phyloP scores from a whole-genome alignment of 305 asterid species.

The Fraxinus dipetala region DNA sequence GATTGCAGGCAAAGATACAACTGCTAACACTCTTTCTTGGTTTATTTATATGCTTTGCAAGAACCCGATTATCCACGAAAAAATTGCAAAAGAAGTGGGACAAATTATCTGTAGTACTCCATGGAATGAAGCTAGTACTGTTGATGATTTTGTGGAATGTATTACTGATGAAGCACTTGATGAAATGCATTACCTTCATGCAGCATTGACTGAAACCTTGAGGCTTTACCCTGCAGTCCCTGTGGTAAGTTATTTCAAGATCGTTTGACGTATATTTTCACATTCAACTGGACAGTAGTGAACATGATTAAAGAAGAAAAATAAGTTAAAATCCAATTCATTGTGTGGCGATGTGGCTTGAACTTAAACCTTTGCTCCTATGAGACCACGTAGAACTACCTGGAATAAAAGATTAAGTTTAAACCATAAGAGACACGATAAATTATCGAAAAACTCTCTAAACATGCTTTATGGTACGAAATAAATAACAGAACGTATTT shows the following conservation, averaged over 20 bases:
- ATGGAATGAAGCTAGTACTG: constrained; percentile 4
- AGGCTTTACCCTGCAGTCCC: constrained; percentile 79
- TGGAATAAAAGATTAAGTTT: too few relatives aligned
- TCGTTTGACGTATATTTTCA: neutral
- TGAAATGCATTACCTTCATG: constrained; percentile 66
- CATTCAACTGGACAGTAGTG: neutral
- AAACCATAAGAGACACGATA: neutral
- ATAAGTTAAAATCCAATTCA: neutral
- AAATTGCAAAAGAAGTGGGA: constrained; percentile 41
- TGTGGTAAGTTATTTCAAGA: constrained; percentile 34
- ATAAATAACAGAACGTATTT: neutral
- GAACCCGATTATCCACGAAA: constrained; percentile 57
- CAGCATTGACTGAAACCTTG: constrained; percentile 60
- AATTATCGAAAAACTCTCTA: neutral
- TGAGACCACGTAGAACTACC: neutral
- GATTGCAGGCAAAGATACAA: constrained; percentile 70
- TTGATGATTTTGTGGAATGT: constrained; percentile 39
- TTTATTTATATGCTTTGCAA: constrained; percentile 59
- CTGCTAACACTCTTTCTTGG: constrained; percentile 84
- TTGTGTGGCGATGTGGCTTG: neutral
- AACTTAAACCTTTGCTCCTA: neutral
- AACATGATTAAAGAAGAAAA: neutral
- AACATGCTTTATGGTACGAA: neutral
- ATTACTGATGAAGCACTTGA: constrained; percentile 58
- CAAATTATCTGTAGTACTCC: constrained; percentile 14